These are phyloP conservation scores for Macaranga tanarius DNA, from an alignment of 441 rosid genomes.

Conservation along the genomic window DNA sequence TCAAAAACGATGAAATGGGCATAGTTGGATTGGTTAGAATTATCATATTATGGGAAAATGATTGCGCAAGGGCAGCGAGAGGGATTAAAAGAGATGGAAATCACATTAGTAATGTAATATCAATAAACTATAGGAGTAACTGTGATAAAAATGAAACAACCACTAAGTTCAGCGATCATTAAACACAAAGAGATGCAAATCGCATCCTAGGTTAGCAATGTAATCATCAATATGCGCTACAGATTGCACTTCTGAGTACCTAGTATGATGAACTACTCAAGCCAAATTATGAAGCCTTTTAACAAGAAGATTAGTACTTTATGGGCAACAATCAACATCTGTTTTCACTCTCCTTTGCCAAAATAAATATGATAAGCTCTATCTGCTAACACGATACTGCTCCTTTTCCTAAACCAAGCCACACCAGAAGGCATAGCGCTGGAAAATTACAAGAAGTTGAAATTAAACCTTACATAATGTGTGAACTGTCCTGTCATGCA, in stretches of 20 bases:
- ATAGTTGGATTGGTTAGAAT: not conserved
- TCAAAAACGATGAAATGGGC: not conserved
- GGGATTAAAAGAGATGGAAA: no score
- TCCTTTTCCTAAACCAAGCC: not conserved
- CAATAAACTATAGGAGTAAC: not conserved
- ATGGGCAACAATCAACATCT: no score
- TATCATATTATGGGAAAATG: not conserved
- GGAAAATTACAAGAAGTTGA: not conserved
- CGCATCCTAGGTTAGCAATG: not conserved
- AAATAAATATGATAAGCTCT: not conserved
- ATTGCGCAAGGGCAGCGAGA: not conserved
- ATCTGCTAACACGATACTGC: not conserved
- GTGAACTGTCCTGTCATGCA: not conserved
- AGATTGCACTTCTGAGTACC: not conserved
- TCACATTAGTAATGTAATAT: no score
- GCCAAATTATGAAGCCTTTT: not conserved
- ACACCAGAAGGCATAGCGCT: not conserved
- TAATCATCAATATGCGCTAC: not conserved
- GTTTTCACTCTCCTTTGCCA: not conserved
- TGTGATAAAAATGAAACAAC: no score
- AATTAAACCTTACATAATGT: not conserved
- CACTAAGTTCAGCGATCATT: no score
- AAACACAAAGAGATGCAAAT: not conserved
- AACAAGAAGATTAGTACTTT: not conserved
- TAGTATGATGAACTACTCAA: not conserved